phyloP scores from a whole-genome alignment of 2,329 filamentous ascomycete species.

The Alternaria brassicae region DNA sequence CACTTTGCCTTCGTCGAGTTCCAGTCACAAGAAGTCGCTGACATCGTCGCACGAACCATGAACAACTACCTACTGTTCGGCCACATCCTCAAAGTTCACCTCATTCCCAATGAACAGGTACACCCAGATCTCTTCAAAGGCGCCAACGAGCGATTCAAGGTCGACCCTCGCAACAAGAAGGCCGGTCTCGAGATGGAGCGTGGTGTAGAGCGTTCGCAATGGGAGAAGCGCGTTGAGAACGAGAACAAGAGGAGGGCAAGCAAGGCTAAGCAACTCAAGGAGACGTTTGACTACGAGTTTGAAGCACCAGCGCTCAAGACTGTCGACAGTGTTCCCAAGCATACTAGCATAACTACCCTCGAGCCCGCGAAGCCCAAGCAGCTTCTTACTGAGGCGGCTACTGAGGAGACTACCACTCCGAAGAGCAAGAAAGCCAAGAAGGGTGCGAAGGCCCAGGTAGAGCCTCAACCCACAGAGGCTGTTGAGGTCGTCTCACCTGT shows the following conservation, averaged over 20 bases:
- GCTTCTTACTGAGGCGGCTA: slow-evolving; percentile 32
- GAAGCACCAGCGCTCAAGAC: slow-evolving; percentile 74
- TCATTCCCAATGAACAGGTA: slow-evolving; percentile 76
- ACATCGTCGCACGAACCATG: slow-evolving; percentile 95
- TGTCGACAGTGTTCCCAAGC: slow-evolving; percentile 54
- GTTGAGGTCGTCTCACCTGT: slow-evolving; percentile 13
- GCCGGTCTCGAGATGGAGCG: slow-evolving; percentile 76
- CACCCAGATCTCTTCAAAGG: slow-evolving; percentile 87
- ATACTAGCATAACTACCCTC: slow-evolving; percentile 23
- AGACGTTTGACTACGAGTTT: slow-evolving; percentile 83
- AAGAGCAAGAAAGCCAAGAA: slow-evolving; percentile 47
- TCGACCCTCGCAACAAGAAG: slow-evolving; percentile 85
- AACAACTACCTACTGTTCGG: slow-evolving; percentile 96
- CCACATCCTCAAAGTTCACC: slow-evolving; percentile 88
- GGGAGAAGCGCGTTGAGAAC: slow-evolving; percentile 75
- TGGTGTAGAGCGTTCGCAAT: slow-evolving; percentile 75
- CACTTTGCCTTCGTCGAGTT: slow-evolving; percentile 98
- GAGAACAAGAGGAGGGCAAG: slow-evolving; percentile 74
- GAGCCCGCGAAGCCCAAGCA: slow-evolving; percentile 38
- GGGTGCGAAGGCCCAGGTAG: slow-evolving; percentile 21
- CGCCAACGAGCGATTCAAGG: slow-evolving; percentile 88
- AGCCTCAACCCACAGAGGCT: slow-evolving; percentile 6
- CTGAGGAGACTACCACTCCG: slow-evolving; percentile 24
- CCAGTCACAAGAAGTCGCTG: slow-evolving; percentile 74
- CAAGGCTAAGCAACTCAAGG: slow-evolving; percentile 78